Percentiles rank a stretch among this genome's conserved stretches.
These are phyloP conservation scores for Xerocomellus intermedius DNA, from an alignment of 768 basidiomycete species.

Conservation along the genomic window DNA sequence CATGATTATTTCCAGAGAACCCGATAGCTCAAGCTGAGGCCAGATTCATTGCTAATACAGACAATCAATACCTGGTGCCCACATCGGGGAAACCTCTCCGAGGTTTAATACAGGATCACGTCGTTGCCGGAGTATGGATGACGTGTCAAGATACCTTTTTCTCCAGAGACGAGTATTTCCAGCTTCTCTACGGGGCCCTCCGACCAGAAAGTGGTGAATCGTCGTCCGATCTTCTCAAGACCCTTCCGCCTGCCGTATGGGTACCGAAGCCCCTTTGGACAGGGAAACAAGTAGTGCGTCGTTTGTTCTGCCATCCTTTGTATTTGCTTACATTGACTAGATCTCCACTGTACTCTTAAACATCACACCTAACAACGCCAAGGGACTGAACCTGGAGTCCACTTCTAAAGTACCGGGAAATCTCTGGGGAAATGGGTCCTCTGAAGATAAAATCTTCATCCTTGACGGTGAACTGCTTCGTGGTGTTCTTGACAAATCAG, in stretches of 20 bases:
- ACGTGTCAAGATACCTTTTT: slow-evolving; percentile 95
- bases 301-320: neutral
- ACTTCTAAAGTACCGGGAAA: slow-evolving; percentile 88
- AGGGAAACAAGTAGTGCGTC: slow-evolving; percentile 89
- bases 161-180: slow-evolving; percentile 92
- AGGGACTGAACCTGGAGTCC: slow-evolving; percentile 81
- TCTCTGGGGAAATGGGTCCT: slow-evolving; percentile 77
- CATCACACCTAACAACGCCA: slow-evolving; percentile 74
- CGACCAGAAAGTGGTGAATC: slow-evolving; percentile 79
- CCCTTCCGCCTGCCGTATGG: slow-evolving; percentile 90
- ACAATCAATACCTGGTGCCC: slow-evolving; percentile 98
- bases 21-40: slow-evolving; percentile 95
- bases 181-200: slow-evolving; percentile 91
- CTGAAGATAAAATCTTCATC: slow-evolving; percentile 85
- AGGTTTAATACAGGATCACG: slow-evolving; percentile 97
- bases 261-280: slow-evolving; percentile 93
- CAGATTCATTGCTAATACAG: slow-evolving; percentile 91
- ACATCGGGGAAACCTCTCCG: slow-evolving; percentile 97
- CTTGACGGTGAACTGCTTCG: slow-evolving; percentile 91
- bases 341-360: slow-evolving; percentile 94
- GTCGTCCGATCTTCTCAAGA: slow-evolving; percentile 59
- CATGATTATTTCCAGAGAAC: slow-evolving; percentile 60
- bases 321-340: slow-evolving; percentile 38
- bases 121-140: slow-evolving; percentile 99
- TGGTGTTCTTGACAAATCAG: slow-evolving; percentile 95